phyloP scores from a whole-genome alignment of 352 stramenopile genomes.

The Phytopythium cucurbitacearum region DNA sequence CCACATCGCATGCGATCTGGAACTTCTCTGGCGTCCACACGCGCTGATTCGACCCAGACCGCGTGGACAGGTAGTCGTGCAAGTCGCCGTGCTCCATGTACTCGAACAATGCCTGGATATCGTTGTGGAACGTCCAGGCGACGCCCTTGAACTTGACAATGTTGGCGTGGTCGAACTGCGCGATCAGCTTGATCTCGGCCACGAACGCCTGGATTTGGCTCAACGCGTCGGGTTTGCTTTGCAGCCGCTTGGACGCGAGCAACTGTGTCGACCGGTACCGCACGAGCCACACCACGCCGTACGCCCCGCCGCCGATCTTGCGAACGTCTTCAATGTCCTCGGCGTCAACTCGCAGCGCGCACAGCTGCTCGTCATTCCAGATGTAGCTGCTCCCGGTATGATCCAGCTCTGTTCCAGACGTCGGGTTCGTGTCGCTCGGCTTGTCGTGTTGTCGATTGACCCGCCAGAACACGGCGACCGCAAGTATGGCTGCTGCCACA shows the following conservation, averaged over 20 bases:
- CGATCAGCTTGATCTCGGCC: conserved; percentile 68
- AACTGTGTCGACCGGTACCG: conserved; percentile 26
- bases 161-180: conserved; percentile 50
- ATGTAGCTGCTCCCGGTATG: conserved; percentile 7
- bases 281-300: conserved; percentile 37
- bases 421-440: neutral
- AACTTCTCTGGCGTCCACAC: conserved; percentile 18
- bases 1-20: conserved; percentile 12
- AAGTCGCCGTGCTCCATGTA: conserved; percentile 70
- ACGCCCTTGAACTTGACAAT: conserved; percentile 66
- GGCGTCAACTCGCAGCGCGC: conserved; percentile 25
- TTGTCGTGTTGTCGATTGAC: neutral
- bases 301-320: conserved; percentile 32
- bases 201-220: conserved; percentile 31
- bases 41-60: conserved; percentile 9
- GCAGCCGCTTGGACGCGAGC: conserved; percentile 33
- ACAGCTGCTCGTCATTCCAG: conserved; percentile 36
- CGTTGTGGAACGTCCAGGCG: conserved; percentile 49
- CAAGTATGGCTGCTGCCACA: too few species aligned
- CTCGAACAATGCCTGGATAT: conserved; percentile 64
- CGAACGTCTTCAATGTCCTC: conserved; percentile 43
- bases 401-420: neutral
- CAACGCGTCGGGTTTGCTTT: conserved; percentile 9
- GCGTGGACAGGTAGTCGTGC: conserved; percentile 25
- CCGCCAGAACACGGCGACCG: too few species aligned